phyloP scores from a whole-genome alignment of 164 flowering plant species.

The Kingdonia uniflora region DNA sequence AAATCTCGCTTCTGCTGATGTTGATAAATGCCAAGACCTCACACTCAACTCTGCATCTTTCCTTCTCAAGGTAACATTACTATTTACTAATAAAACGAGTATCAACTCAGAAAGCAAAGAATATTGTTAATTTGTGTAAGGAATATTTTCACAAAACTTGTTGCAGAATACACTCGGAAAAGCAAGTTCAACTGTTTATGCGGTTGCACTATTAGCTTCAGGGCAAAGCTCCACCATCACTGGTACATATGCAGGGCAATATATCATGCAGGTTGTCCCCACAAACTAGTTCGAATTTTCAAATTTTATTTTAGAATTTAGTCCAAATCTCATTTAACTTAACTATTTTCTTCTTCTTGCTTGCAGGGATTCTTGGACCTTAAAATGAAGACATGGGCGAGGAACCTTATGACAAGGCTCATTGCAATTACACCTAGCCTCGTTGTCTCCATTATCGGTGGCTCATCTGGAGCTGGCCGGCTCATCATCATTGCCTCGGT shows the following conservation, averaged over 20 bases:
- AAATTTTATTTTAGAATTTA: not conserved
- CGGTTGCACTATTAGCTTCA: conserved; percentile 70
- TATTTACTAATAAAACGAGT: not conserved
- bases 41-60: conserved; percentile 71
- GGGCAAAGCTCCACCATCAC: conserved; percentile 90
- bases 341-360: not conserved
- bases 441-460: conserved; percentile 62
- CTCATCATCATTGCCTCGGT: conserved; percentile 85
- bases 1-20: conserved; percentile 19
- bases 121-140: too few relatives aligned
- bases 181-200: conserved; percentile 53
- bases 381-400: conserved; percentile 60
- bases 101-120: not conserved
- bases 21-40: conserved; percentile 39
- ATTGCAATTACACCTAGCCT: conserved; percentile 77
- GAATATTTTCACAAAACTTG: not conserved
- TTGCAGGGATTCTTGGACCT: conserved; percentile 68
- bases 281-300: not conserved
- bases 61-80: conserved; percentile 50
- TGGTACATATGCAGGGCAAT: conserved; percentile 93
- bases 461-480: conserved; percentile 62
- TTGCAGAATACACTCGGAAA: conserved; percentile 68
- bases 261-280: conserved; percentile 62
- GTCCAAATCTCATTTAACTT: not conserved
- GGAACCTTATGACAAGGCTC: conserved; percentile 57